A percentile compares a stretch with the other conserved stretches of the same genome.
These are phyloP conservation scores for Cenchrus fungigraminus DNA, from an alignment of 176 grass and related monocot genomes.

Conservation along the genomic window DNA sequence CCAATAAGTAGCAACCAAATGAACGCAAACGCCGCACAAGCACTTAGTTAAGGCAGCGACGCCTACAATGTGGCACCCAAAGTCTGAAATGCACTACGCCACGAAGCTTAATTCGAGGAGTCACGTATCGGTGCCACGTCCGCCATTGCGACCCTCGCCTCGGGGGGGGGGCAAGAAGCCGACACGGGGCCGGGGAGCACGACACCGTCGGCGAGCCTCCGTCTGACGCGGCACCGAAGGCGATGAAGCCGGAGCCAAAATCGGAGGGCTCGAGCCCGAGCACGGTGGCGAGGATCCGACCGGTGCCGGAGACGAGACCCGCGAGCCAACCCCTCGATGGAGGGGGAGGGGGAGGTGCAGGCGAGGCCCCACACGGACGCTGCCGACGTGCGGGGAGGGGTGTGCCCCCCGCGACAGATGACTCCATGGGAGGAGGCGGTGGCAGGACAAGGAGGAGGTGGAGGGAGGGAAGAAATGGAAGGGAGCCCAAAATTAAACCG, in stretches of 20 bases:
- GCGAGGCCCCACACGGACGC: slow-evolving; percentile 21
- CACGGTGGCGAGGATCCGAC: slow-evolving; percentile 63
- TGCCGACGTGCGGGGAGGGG: slow-evolving; percentile 9
- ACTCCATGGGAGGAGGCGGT: slow-evolving; percentile 34
- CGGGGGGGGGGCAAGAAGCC: neutral
- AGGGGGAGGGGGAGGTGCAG: neutral
- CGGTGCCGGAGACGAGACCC: slow-evolving; percentile 67
- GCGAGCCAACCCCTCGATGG: slow-evolving; percentile 57
- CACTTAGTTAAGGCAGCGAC: neutral
- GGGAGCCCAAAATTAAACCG: slow-evolving; percentile 7
- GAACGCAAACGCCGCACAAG: neutral
- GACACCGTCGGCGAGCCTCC: slow-evolving; percentile 35
- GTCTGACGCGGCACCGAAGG: slow-evolving; percentile 24
- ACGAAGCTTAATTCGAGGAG: neutral
- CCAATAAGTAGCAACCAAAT: neutral
- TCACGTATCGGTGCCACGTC: slow-evolving; percentile 10
- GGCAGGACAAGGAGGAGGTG: neutral
- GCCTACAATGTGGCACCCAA: slow-evolving; percentile 1
- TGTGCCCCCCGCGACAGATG: slow-evolving; percentile 40
- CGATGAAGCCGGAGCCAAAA: slow-evolving; percentile 42
- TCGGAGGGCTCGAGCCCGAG: slow-evolving; percentile 56
- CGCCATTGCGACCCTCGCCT: neutral
- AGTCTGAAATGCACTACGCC: neutral
- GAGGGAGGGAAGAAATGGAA: slow-evolving; percentile 36
- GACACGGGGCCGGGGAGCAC: slow-evolving; percentile 35